Evolutionary conservation across 495 filamentous ascomycete genomes (phyloP).

Genomic region (Achaetomiella virescens): DNA sequence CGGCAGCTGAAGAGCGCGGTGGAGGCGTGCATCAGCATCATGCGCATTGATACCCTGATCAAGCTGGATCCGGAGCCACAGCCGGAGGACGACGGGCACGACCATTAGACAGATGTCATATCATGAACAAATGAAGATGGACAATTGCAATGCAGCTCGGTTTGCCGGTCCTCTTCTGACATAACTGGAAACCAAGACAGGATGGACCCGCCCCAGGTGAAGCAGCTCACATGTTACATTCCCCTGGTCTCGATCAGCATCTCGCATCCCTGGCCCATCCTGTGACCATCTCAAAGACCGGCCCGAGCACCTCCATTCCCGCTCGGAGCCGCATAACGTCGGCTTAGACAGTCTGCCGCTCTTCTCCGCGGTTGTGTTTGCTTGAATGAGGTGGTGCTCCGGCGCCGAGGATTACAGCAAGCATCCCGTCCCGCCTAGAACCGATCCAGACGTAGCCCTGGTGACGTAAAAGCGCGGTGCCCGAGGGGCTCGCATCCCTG

Average conservation of each 20-base stretch:
- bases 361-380: not conserved
- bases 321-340: constrained; percentile 19
- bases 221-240: not conserved
- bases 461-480: constrained; percentile 11
- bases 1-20: constrained; percentile 97
- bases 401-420: not conserved
- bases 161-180: too few relatives aligned
- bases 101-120: constrained; percentile 42
- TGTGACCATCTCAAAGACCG: constrained; percentile 1
- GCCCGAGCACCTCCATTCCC: not conserved
- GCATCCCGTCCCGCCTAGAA: constrained; percentile 6
- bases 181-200: not conserved
- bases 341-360: constrained; percentile 20
- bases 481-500: not conserved
- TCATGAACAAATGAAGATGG: constrained; percentile 8
- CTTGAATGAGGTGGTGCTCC: not conserved
- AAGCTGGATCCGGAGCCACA: constrained; percentile 90
- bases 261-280: not conserved
- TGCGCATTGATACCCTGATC: constrained; percentile 99
- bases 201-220: not conserved
- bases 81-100: constrained; percentile 70
- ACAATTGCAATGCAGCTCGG: too few relatives aligned
- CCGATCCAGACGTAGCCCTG: not conserved
- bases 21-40: constrained; percentile 97
- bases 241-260: not conserved